Evolutionary conservation across 1,284 basidiomycete genomes (phyloP), one percentile per base, ranked within the genome.

Genomic region (Thelephora terrestris): DNA sequence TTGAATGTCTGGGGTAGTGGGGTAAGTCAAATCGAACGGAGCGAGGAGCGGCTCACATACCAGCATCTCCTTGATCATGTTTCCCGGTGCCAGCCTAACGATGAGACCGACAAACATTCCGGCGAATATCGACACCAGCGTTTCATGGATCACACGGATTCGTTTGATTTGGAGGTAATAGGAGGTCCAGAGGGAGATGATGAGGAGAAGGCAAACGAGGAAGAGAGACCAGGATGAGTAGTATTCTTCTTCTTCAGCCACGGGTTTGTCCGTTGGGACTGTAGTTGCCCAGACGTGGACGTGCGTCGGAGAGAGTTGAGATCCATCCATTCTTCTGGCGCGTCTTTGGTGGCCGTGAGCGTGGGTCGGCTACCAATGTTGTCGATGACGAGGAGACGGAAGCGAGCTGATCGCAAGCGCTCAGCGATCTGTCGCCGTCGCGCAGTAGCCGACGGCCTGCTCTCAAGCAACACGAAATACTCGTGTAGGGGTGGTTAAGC

Each of bases 101-200:
- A 95, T 78, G 55, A 96, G 71, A 1, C 95, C 95, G 43, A 99
- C 95, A 46, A 91, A 78, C 92, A 97, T 98, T 48, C 95, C 91
- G 12, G 93, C 92, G 61, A 95, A 85, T 55, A 98, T 91, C 36
- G 95, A 91, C 20, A 99, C 89, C 46, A 98, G 76, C 0, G 96
- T 99, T 69, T 99, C 96, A 61, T 99, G 94, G 16, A 99, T 80
- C 12, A 92, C 89, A 46, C 93, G 83, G 70, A 99, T 99, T 45
- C 87, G 78, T 66, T 94, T 93, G 62, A 98, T 88, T 73, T 97
- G 94, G 17, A 99, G 83, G 61, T 97, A 99, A 71, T 99, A 99
- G 20, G 91, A 94, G 14, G 92, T 95, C 78, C 86, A 92, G 55
- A 99, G 81, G 4, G 94, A 96, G 52, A 94, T 72, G 53, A 98